A percentile compares a stretch with the other conserved stretches of the same genome.
These are phyloP conservation scores for Paramecium biaurelia DNA, from an alignment of 73 alveolate genomes.

Conservation along the genomic window DNA sequence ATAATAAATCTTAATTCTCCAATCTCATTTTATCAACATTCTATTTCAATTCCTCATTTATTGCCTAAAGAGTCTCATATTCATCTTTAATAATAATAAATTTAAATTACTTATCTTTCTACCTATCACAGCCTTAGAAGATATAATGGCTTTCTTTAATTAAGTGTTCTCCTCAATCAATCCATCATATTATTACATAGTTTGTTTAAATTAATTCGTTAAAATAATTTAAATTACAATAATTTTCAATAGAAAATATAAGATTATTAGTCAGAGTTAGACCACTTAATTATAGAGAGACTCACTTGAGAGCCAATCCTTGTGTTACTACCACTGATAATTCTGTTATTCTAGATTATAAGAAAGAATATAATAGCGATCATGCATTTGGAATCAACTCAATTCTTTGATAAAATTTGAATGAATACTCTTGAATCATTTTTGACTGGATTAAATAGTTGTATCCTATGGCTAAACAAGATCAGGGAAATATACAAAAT, in stretches of 20 bases:
- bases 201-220: not conserved
- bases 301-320: constrained; percentile 9
- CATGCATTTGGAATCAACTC: not conserved
- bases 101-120: constrained; percentile 29
- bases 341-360: not conserved
- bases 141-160: constrained; percentile 45
- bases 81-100: constrained; percentile 38
- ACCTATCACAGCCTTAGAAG: constrained; percentile 56
- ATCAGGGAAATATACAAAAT: too few relatives aligned
- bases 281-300: constrained; percentile 33
- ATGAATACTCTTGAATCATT: too few relatives aligned
- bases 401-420: too few relatives aligned
- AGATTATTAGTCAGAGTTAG: constrained; percentile 20
- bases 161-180: constrained; percentile 56
- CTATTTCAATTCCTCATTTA: constrained; percentile 38
- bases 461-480: too few relatives aligned
- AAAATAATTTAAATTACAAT: not conserved
- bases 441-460: too few relatives aligned
- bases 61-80: constrained; percentile 18
- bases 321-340: not conserved
- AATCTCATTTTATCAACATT: constrained; percentile 30
- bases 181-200: not conserved
- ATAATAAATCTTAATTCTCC: constrained; percentile 34
- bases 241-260: constrained; percentile 13
- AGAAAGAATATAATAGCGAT: constrained; percentile 23